phyloP scores from a whole-genome alignment of 169 alveolate genomes.

The Plasmodium reichenowi region DNA sequence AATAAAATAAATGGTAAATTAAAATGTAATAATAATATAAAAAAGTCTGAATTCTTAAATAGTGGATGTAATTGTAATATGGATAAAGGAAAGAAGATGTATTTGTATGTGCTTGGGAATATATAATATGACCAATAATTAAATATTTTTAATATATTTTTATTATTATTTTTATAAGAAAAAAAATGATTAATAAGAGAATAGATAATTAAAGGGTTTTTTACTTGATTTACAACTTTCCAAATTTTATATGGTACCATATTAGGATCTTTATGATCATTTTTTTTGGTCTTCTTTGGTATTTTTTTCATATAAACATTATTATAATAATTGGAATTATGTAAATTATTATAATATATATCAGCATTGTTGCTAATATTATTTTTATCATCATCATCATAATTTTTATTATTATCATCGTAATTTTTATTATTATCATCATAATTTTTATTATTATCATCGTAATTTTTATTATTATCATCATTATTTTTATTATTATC shows the following conservation, averaged over 20 bases:
- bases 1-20: slow-evolving; percentile 66
- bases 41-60: slow-evolving; percentile 40
- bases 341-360: neutral
- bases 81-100: slow-evolving; percentile 43
- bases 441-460: too few species aligned
- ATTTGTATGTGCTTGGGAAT: slow-evolving; percentile 67
- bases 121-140: slow-evolving; percentile 53
- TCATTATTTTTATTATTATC: neutral
- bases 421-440: neutral
- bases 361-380: too few species aligned
- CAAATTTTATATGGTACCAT: slow-evolving; percentile 62
- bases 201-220: slow-evolving; percentile 50
- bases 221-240: slow-evolving; percentile 36
- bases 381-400: too few species aligned
- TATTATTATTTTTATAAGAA: slow-evolving; percentile 31
- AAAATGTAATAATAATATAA: slow-evolving; percentile 47
- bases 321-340: neutral
- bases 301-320: neutral
- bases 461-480: too few species aligned
- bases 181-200: slow-evolving; percentile 66
- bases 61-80: slow-evolving; percentile 42
- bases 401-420: too few species aligned
- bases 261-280: neutral
- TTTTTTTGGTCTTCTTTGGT: neutral
- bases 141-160: slow-evolving; percentile 35